These are phyloP conservation scores for Lecanicillium sp. DNA, from an alignment of 2,329 filamentous ascomycete species.

Conservation along the genomic window DNA sequence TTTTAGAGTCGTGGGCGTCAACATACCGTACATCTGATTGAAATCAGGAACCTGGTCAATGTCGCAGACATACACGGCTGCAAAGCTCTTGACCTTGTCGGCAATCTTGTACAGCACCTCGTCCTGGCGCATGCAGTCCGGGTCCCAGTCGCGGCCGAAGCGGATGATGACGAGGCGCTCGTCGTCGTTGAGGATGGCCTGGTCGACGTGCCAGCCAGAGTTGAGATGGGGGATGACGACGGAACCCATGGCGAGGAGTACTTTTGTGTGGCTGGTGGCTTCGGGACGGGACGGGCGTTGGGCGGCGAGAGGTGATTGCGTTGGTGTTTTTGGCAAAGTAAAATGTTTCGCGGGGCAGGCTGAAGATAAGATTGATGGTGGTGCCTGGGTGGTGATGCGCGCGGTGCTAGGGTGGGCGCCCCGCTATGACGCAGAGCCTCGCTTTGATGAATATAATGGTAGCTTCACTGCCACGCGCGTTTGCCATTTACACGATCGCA, in stretches of 20 bases:
- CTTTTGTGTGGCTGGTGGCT: not conserved
- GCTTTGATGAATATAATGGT: conserved; percentile 8
- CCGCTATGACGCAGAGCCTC: conserved; percentile 5
- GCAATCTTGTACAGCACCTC: conserved; percentile 93
- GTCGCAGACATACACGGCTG: conserved; percentile 89
- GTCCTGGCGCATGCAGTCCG: conserved; percentile 70
- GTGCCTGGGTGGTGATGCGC: not conserved
- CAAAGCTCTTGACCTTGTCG: conserved; percentile 88
- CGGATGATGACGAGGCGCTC: conserved; percentile 90
- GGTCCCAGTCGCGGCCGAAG: conserved; percentile 81
- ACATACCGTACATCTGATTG: conserved; percentile 80
- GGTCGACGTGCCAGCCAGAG: conserved; percentile 96
- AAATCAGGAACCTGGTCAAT: conserved; percentile 87
- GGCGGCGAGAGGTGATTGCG: not conserved
- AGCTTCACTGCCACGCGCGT: too few species aligned
- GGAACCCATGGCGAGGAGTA: conserved; percentile 52
- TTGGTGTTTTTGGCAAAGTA: too few species aligned
- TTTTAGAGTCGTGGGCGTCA: too few species aligned
- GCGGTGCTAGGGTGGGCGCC: too few species aligned
- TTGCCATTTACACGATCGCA: too few species aligned
- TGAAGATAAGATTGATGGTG: conserved; percentile 2
- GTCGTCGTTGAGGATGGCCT: conserved; percentile 83
- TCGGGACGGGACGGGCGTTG: not conserved
- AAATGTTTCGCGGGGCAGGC: too few species aligned
- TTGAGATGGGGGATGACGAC: conserved; percentile 86